Evolutionary conservation across 1,139 yeast genomes (phyloP), one percentile per base, ranked within the genome.

Genomic region (Saccharomyces hybrid): DNA sequence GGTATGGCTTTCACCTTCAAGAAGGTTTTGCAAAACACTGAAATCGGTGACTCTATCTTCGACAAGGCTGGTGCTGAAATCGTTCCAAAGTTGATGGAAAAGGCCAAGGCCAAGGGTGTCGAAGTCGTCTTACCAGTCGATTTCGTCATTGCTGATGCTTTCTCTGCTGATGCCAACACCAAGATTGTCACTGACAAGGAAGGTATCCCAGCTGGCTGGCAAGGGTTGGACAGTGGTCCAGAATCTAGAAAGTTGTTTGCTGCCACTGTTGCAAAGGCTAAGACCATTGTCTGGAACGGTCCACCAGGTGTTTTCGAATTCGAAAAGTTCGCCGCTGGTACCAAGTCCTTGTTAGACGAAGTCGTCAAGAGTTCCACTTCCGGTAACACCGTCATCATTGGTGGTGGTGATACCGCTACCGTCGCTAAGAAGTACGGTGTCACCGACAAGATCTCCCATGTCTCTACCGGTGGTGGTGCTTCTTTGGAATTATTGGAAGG

Each of bases 341-440:
- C 98, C 72, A 87, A 89, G 79, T 75, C 88, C 58, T 78, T 90
- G 76, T 82, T 91, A 69, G 95, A 85, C 63, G 96, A 93, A 65
- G 84, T 85, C 69, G 95, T 89, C 66, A 79, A 81, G 73, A 87
- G 96, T 61, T 88, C 91, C 67, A 84, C 82, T 74, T 81, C 81
- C 59, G 96, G 96, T 71, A 86, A 89, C 80, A 88, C 96, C 65
- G 96, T 90, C 62, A 93, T 93, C 75, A 86, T 91, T 68, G 98
- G 98, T 75, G 98, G 98, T 83, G 98, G 98, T 81, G 98, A 91
- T 78, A 91, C 98, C 69, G 98, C 98, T 64, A 91, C 98, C 65
- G 98, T 90, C 64, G 96, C 96, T 69, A 90, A 90, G 88, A 91
- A 91, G 81, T 91, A 78, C 75, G 96, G 96, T 72, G 96, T 84